Evolutionary conservation across 495 filamentous ascomycete species (phyloP), one percentile per base, ranked within the genome.

Genomic region (Aspergillus diversus): DNA sequence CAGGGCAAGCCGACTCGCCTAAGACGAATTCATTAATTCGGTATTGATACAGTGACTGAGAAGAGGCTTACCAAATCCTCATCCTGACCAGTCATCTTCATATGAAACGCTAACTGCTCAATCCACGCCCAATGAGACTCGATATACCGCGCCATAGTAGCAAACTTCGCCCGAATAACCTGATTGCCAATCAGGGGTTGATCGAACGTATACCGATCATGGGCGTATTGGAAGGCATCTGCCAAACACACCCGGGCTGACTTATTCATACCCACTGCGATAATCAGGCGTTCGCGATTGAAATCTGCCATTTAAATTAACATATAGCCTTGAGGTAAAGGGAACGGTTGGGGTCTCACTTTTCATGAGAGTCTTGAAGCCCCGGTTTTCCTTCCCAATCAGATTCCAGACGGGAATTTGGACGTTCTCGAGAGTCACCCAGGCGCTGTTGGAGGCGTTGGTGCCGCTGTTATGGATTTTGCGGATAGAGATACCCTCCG

Each of bases 111-210:
- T 1, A 55, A 31, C 52, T 32, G 52, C 32, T 55, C 52, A 34
- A 11, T 34, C 52, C 52, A 55, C 31, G 52, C 52, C 52, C 52
- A 55, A 9, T 55, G 52, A 13, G 52, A 55, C 52, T 55, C 52
- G 4, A 55, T 34, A 34, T 34, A 34, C 31, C 52, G 52, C 9
- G 52, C 52, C 31, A 55, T 55, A 1, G 52, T 55, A 0, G 52
- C 8, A 15, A 55, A 16, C 31, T 55, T 55, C 3, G 16, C 32
- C n/a, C 52, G 31, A 16, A 55, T 55, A 15, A 34, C 52, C 33
- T 55, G 16, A 15, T 43, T 43, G 9, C 1, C 39, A 43, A 15
- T 43, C 39, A 15, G 3, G 39, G 39, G 15, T 9, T 43, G 15
- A 15, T 43, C 15, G 3, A 43, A 43, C 1, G 15, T 43, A 15